Evolutionary conservation across 2,329 filamentous ascomycete genomes (phyloP), one percentile per base, ranked within the genome.

Genomic region (Teratosphaeria zuluensis): DNA sequence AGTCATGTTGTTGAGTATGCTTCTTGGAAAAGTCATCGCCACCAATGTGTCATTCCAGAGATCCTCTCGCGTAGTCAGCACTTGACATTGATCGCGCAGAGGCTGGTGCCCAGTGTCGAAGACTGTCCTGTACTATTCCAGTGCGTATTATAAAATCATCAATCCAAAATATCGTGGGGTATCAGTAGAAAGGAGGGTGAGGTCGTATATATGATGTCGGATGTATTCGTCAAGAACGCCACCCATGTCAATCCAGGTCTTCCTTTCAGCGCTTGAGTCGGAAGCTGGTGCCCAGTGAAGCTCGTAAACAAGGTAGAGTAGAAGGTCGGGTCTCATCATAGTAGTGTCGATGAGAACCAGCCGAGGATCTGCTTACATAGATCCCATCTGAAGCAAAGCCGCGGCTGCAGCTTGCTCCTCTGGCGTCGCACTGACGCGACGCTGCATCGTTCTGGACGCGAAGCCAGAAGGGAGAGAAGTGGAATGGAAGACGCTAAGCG

Each of bases 331-430:
- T 46, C 19, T 14, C 16, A 46, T 19, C 42, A 21, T 48, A 16
- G 9, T 48, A 16, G n/a, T 21, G 24, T 52, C 4, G 24, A n/a
- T 33, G 28, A 28, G 31, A 14, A 16, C 52, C 52, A 28, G 11
- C n/a, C 21, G 52, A 32, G 21, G 12, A 53, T 31, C 12, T 16
- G 52, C 60, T 73, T 72, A 79, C 76, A 80, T 78, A 58, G 88
- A 92, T 75, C 89, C 87, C 74, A 94, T 86, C 73, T 85, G 84
- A 69, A 94, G 78, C 69, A 92, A 83, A 64, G 89, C 89, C 74
- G 90, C 89, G 64, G 92, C 83, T 58, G 89, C 89, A 74, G 90
- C 89, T 67, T 86, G 86, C 78, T 92, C 89, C 74, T 90, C 86
- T 61, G 84, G 82, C 71, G 87, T 84, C 42, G 67, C 64, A 32